A percentile compares a stretch with the other conserved stretches of the same genome.
Evolutionary conservation across 148 eudicot genomes (phyloP).

Genomic region (Linanthus parryae): DNA sequence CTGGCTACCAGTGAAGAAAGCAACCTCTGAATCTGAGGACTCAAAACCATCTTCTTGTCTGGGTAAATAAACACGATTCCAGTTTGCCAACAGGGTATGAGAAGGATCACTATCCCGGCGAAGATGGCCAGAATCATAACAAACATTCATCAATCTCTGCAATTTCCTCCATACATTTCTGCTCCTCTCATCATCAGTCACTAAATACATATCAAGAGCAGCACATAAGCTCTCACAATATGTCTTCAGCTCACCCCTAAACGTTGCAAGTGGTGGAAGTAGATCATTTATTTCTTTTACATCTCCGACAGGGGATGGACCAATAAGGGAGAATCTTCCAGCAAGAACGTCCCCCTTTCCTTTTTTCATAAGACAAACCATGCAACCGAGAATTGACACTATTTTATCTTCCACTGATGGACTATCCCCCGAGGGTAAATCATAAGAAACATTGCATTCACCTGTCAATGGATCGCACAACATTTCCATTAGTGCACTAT

Average conservation of each 20-base stretch:
- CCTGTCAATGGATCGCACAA: conserved; percentile 88
- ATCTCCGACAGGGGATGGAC: conserved; percentile 42
- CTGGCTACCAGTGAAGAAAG: conserved; percentile 94
- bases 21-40: conserved; percentile 40
- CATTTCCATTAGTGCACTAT: conserved; percentile 75
- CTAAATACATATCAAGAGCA: conserved; percentile 76
- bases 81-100: conserved; percentile 74
- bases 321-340: conserved; percentile 63
- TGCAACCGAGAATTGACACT: conserved; percentile 94
- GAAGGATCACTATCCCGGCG: conserved; percentile 66
- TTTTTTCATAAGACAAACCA: conserved; percentile 85
- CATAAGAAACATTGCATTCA: conserved; percentile 83
- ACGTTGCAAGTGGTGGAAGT: conserved; percentile 85
- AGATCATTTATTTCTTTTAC: conserved; percentile 41
- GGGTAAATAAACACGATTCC: conserved; percentile 65
- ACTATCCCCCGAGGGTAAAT: conserved; percentile 51
- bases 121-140: conserved; percentile 90
- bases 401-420: conserved; percentile 71
- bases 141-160: conserved; percentile 70
- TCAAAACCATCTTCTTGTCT: conserved; percentile 41
- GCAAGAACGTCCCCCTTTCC: conserved; percentile 85
- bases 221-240: conserved; percentile 96
- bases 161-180: conserved; percentile 76
- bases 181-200: conserved; percentile 53
- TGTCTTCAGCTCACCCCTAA: conserved; percentile 86